Evolutionary conservation across 768 basidiomycete species (phyloP).

Genomic region (Tricholoma sp.): DNA sequence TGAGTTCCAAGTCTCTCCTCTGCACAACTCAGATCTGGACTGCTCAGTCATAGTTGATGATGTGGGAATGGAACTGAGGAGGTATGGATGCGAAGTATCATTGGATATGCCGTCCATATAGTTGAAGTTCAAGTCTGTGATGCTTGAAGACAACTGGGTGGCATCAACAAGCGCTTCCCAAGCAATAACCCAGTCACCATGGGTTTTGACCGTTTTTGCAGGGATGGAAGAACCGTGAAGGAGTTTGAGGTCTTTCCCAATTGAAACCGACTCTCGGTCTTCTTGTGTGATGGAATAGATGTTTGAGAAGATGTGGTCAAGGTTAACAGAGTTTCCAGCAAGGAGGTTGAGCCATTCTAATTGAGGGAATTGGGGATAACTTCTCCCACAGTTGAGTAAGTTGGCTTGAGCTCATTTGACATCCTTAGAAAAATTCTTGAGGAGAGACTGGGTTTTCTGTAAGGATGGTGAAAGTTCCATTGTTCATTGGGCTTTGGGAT

Average conservation of each 20-base stretch:
- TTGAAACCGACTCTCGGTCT: not conserved
- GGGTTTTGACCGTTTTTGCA: not conserved
- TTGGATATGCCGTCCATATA: not conserved
- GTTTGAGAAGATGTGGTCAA: not conserved
- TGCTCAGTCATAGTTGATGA: constrained; percentile 25
- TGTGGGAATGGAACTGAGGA: constrained; percentile 2
- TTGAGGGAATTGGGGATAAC: no score
- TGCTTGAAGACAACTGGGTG: not conserved
- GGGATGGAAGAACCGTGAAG: not conserved
- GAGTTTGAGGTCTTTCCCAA: not conserved
- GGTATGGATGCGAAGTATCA: constrained; percentile 9
- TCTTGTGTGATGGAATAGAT: not conserved
- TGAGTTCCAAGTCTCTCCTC: constrained; percentile 9
- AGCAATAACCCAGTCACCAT: not conserved
- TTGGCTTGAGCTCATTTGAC: no score
- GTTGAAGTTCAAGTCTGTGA: no score
- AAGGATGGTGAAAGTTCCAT: no score
- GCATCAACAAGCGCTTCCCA: not conserved
- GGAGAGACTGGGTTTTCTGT: no score
- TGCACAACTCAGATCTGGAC: constrained; percentile 7
- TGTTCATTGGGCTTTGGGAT: no score
- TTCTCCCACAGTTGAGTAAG: no score
- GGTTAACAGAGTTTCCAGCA: not conserved
- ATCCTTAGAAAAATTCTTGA: no score
- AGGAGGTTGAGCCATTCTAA: no score